Percentiles rank a stretch among this genome's conserved stretches.
Evolutionary conservation across 2,329 filamentous ascomycete genomes (phyloP).

Genomic region (Chaetomiaceae sp.): DNA sequence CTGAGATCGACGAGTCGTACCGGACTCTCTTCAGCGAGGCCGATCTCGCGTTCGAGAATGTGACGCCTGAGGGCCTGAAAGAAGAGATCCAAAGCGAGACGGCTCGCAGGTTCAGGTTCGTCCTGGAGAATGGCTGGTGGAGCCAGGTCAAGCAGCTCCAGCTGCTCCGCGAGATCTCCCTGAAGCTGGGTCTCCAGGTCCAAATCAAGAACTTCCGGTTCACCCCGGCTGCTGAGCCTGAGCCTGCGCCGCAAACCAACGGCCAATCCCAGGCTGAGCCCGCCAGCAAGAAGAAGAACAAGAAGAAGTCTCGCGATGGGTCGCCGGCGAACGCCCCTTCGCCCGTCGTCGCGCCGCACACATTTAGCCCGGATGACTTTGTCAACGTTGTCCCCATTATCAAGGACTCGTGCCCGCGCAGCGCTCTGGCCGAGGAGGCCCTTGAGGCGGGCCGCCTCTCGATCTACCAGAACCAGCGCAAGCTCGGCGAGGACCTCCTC

Average conservation of each 20-base stretch:
- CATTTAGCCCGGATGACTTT: conserved; percentile 81
- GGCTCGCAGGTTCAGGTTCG: conserved; percentile 69
- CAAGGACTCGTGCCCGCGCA: conserved; percentile 90
- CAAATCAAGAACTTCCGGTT: conserved; percentile 74
- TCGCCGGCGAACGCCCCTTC: conserved; percentile 45
- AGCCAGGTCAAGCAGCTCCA: conserved; percentile 68
- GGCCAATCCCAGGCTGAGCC: conserved; percentile 32
- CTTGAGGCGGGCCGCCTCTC: conserved; percentile 94
- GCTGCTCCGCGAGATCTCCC: conserved; percentile 78
- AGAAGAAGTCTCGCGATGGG: conserved; percentile 53
- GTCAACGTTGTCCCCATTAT: conserved; percentile 90
- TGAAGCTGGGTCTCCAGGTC: conserved; percentile 88
- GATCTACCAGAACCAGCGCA: conserved; percentile 91
- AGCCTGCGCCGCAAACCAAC: conserved; percentile 34
- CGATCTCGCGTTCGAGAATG: conserved; percentile 74
- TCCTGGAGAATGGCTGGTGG: conserved; percentile 65
- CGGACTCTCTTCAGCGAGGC: conserved; percentile 74
- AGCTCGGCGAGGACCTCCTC: conserved; percentile 90
- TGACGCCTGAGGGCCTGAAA: conserved; percentile 69
- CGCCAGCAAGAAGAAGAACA: conserved; percentile 57
- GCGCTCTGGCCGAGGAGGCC: conserved; percentile 87
- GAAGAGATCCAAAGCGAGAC: conserved; percentile 69
- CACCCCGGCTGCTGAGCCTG: conserved; percentile 19
- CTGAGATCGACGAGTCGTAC: conserved; percentile 71
- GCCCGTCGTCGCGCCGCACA: conserved; percentile 43